Percentiles rank a stretch among this genome's conserved stretches.
phyloP scores from a whole-genome alignment of 78 protist genomes.

The Bodo saltans region DNA sequence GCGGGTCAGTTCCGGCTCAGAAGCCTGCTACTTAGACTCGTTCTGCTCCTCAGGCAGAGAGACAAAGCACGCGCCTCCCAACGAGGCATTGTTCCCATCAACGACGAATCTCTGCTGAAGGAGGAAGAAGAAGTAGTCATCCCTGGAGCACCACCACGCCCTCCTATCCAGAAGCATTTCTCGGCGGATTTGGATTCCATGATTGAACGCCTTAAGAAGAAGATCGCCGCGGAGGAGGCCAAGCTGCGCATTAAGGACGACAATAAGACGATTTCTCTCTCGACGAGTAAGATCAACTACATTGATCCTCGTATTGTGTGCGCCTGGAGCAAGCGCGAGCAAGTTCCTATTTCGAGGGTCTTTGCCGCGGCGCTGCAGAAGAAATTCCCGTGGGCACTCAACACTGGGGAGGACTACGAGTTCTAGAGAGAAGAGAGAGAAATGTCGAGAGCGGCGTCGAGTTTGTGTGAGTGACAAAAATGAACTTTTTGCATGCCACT shows the following conservation, averaged over 20 bases:
- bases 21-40: too few species aligned
- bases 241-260: constrained; percentile 37
- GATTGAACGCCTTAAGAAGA: background rate
- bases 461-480: too few species aligned
- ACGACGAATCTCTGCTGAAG: too few species aligned
- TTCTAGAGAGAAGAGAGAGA: too few species aligned
- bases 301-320: constrained; percentile 95
- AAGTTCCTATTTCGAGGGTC: constrained; percentile 68
- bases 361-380: constrained; percentile 63
- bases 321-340: constrained; percentile 89
- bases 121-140: too few species aligned
- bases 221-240: background rate
- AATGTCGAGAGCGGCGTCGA: too few species aligned
- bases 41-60: too few species aligned
- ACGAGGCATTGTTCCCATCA: too few species aligned
- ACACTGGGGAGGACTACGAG: too few species aligned
- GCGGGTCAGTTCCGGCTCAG: too few species aligned
- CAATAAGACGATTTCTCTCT: constrained; percentile 63
- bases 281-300: constrained; percentile 95
- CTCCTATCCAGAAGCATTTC: background rate
- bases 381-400: constrained; percentile 88
- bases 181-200: background rate
- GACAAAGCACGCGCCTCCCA: too few species aligned
- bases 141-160: background rate
- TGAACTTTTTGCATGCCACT: too few species aligned